phyloP scores from a whole-genome alignment of 2,329 filamentous ascomycete species.

The Drechslera avenae region DNA sequence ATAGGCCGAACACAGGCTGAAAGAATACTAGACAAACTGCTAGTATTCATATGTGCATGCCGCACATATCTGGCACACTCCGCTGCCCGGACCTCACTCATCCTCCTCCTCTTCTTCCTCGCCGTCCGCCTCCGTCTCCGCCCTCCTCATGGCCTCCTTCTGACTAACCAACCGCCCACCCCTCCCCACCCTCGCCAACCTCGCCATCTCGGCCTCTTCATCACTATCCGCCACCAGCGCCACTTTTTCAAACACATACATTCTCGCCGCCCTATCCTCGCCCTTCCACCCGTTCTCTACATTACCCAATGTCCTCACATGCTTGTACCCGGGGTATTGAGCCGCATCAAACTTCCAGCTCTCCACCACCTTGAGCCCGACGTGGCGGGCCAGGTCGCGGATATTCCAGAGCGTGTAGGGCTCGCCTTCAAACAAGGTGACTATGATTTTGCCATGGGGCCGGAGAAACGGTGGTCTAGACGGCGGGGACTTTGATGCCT shows the following conservation, averaged over 20 bases:
- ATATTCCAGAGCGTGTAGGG: slow-evolving; percentile 98
- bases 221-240: slow-evolving; percentile 31
- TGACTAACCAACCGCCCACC: slow-evolving; percentile 11
- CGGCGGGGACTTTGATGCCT: slow-evolving; percentile 7
- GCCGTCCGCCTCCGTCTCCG: slow-evolving; percentile 22
- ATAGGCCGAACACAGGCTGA: no score
- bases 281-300: slow-evolving; percentile 56
- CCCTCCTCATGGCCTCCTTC: slow-evolving; percentile 17
- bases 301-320: slow-evolving; percentile 73
- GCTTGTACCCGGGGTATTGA: slow-evolving; percentile 74
- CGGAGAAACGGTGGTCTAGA: slow-evolving; percentile 51
- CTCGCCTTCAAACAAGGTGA: slow-evolving; percentile 90
- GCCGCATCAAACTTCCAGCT: slow-evolving; percentile 71
- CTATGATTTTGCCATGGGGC: slow-evolving; percentile 66
- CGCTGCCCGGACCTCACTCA: no score
- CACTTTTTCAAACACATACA: slow-evolving; percentile 54
- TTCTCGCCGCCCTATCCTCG: slow-evolving; percentile 54
- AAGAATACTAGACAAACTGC: no score
- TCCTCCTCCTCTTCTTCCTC: background rate
- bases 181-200: slow-evolving; percentile 21
- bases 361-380: slow-evolving; percentile 69
- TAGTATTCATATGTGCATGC: no score
- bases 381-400: slow-evolving; percentile 80
- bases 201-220: slow-evolving; percentile 28
- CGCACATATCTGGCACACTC: no score